Evolutionary conservation across 768 basidiomycete species (phyloP).

Genomic region (Clitopilus passeckerianus): DNA sequence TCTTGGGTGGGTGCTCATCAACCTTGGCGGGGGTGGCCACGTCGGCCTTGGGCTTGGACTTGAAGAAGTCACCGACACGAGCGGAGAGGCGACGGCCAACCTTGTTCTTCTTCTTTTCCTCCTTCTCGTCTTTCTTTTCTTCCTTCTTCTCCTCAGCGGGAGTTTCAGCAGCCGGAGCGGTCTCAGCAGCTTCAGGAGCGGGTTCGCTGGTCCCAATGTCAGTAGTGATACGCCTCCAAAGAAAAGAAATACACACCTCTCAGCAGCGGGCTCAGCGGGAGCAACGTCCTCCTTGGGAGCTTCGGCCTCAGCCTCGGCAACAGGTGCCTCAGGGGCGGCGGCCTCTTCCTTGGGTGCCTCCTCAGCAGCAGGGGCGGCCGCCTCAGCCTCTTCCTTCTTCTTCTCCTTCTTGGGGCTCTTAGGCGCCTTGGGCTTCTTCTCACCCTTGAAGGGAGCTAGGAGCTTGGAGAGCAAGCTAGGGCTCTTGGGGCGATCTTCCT

Average conservation of each 20-base stretch:
- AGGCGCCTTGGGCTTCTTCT: constrained; percentile 61
- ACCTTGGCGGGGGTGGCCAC: constrained; percentile 72
- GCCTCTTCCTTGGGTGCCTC: constrained; percentile 31
- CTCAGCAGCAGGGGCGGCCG: constrained; percentile 38
- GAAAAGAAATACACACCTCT: background rate
- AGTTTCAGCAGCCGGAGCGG: constrained; percentile 35
- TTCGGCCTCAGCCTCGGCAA: constrained; percentile 39
- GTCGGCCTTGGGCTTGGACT: constrained; percentile 62
- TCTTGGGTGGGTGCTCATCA: constrained; percentile 84
- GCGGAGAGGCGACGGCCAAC: constrained; percentile 81
- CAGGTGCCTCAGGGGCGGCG: constrained; percentile 25
- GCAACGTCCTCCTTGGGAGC: constrained; percentile 56
- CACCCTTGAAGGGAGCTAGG: constrained; percentile 73
- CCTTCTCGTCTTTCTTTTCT: constrained; percentile 36
- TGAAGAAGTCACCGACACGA: constrained; percentile 82
- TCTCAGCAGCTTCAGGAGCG: constrained; percentile 25
- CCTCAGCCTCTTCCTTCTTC: constrained; percentile 71
- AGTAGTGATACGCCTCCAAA: background rate
- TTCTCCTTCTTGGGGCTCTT: constrained; percentile 82
- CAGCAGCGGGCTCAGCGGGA: background rate
- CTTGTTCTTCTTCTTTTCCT: constrained; percentile 55
- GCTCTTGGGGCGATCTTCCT: constrained; percentile 80
- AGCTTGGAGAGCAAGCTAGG: constrained; percentile 73
- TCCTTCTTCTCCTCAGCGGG: constrained; percentile 51
- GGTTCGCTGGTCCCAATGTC: constrained; percentile 32